Conservation (phyloP, 73 alveolate genomes). For the Paramecium primaurelia region DNA sequence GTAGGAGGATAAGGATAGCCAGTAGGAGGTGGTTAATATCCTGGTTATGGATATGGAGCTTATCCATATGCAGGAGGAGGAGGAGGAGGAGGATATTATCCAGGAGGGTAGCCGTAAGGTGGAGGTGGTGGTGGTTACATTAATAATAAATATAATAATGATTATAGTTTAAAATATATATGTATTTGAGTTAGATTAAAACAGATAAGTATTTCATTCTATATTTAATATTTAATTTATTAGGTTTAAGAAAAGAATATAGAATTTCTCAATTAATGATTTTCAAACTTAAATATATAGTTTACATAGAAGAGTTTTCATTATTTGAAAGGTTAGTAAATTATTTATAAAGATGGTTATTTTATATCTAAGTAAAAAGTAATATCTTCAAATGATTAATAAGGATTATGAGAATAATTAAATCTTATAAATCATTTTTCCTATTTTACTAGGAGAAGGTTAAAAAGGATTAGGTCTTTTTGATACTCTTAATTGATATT, state of each 20-base stretch:
- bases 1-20: background rate
- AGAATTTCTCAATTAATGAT: background rate
- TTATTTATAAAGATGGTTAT: no score
- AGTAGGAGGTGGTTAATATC: background rate
- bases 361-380: no score
- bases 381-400: background rate
- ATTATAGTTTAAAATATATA: background rate
- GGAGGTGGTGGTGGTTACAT: slow-evolving; percentile 21
- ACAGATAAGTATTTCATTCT: background rate
- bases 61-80: slow-evolving; percentile 22
- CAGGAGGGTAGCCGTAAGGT: background rate
- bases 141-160: background rate
- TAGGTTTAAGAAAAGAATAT: no score
- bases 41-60: background rate
- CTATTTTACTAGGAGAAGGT: background rate
- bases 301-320: background rate
- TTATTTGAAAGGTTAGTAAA: no score
- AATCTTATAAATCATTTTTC: background rate
- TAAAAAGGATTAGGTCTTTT: background rate
- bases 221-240: no score
- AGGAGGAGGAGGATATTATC: background rate
- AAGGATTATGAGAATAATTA: background rate
- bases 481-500: background rate
- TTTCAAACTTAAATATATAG: background rate
- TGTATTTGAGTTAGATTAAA: background rate